Base-by-base conservation (phyloP, 805 yeast species). In the Millerago galiae region DNA sequence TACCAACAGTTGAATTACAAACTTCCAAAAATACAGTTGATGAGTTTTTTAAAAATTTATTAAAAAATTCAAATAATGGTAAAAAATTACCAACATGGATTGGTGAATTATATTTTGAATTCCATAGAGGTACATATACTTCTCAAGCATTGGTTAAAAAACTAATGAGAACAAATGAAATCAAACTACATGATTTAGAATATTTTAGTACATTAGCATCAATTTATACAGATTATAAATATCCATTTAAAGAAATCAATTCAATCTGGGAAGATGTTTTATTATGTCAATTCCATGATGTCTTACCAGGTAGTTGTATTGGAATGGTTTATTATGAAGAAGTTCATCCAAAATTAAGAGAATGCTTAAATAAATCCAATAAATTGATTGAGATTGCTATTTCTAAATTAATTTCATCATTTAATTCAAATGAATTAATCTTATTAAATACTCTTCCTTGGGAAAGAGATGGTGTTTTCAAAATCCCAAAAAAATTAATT, bases 61-160 rank as follows among this genome's bases (percentile, higher is more conserved):
- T 83, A 50, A 66, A 71, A 32, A 70, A 70, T 40, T 79, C 96
- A 2, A 62, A 81, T 42, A 62, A 78, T 38, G 97, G 95, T 31
- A 58, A 65, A 30, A 69, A 66, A 8, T 71, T 91, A 35, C 95
- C 95, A 7, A 70, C 88, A 11, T 91, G 98, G 97, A 74, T 75
- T 31, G 98, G 99, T 36, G 99, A 91, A 61, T 74, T 91, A 41
- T 91, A 91, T 63, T 75, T 91, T 55, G 99, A 91, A 65, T 89
- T 83, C 66, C 99, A 91, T 62, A 79, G 99, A 58, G 99, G 99
- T 41, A 93, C 98, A 1, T 91, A 91, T 62, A 93, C 99, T 4
- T 78, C 96, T 1, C 99, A 91, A 61, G 95, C 96, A 0, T 77
- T 78, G 45, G 83, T 86, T 33, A 91, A 91, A 66, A 77, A 78